A percentile compares a stretch with the other conserved stretches of the same genome.
Evolutionary conservation across 73 alveolate species (phyloP).

Genomic region (Paramecium primaurelia): DNA sequence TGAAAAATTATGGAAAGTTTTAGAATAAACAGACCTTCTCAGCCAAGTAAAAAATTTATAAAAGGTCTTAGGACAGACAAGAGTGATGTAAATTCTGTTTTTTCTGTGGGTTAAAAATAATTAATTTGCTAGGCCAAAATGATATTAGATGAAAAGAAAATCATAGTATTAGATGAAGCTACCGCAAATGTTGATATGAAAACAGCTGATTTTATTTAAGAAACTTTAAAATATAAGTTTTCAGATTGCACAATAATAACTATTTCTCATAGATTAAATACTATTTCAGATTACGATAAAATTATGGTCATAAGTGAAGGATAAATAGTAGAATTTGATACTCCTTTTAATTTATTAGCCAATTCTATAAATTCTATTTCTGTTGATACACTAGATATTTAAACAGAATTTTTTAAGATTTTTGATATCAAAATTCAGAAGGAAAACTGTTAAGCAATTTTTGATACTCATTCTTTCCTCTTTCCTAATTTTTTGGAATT

Average conservation of each 20-base stretch:
- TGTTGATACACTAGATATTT: background rate
- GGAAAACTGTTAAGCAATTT: too few species aligned
- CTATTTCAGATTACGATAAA: conserved; percentile 57
- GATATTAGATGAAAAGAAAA: conserved; percentile 68
- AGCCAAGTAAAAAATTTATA: conserved; percentile 25
- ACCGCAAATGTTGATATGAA: conserved; percentile 75
- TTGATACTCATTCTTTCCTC: too few species aligned
- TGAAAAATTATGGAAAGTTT: conserved; percentile 61
- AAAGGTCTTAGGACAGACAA: conserved; percentile 17
- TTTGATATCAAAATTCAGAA: too few species aligned
- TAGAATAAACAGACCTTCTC: conserved; percentile 60
- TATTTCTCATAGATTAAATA: conserved; percentile 70
- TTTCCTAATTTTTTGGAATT: too few species aligned
- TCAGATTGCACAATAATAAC: conserved; percentile 69
- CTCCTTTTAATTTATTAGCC: background rate
- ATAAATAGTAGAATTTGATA: conserved; percentile 21
- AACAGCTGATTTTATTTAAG: conserved; percentile 71
- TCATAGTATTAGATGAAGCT: conserved; percentile 75
- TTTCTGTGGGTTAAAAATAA: conserved; percentile 73
- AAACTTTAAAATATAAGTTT: conserved; percentile 62
- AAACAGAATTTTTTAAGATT: too few species aligned
- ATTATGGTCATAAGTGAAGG: conserved; percentile 47
- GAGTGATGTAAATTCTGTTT: conserved; percentile 53
- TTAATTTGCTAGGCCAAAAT: conserved; percentile 76
- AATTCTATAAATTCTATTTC: background rate